Conservation (phyloP, 2,329 filamentous ascomycete species). For the Leptographium radiaticola region DNA sequence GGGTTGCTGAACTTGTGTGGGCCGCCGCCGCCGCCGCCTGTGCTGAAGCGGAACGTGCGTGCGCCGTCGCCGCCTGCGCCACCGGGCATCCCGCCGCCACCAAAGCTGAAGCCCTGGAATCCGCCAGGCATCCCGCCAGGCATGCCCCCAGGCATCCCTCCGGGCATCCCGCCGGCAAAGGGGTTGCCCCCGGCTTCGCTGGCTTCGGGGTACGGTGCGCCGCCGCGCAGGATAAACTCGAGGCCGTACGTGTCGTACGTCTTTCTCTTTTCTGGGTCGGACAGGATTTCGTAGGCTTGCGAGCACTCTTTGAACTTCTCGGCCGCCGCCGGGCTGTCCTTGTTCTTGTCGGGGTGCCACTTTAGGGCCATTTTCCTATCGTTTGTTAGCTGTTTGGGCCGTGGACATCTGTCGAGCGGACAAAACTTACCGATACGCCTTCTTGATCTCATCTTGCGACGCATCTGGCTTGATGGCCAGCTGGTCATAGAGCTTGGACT, state of each 20-base stretch:
- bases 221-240: constrained; percentile 79
- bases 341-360: constrained; percentile 97
- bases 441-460: constrained; percentile 90
- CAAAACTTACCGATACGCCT: constrained; percentile 65
- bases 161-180: constrained; percentile 28
- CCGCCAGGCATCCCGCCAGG: constrained; percentile 34
- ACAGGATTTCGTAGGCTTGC: constrained; percentile 95
- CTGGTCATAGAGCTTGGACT: constrained; percentile 62
- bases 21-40: constrained; percentile 41
- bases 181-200: constrained; percentile 30
- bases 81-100: constrained; percentile 32
- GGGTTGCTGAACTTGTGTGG: constrained; percentile 79
- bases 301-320: constrained; percentile 98
- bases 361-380: constrained; percentile 73
- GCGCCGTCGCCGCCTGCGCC: constrained; percentile 29
- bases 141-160: constrained; percentile 37
- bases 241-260: constrained; percentile 90
- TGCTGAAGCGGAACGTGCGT: constrained; percentile 53
- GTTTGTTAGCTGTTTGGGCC: not conserved
- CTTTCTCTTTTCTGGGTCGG: constrained; percentile 92
- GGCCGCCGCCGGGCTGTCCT: constrained; percentile 67
- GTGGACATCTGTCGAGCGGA: not conserved
- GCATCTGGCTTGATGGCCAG: constrained; percentile 68
- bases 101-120: constrained; percentile 13
- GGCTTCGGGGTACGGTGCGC: constrained; percentile 38